These are phyloP conservation scores for Aspergillus tanneri DNA, from an alignment of 2,329 filamentous ascomycete genomes.

Conservation along the genomic window DNA sequence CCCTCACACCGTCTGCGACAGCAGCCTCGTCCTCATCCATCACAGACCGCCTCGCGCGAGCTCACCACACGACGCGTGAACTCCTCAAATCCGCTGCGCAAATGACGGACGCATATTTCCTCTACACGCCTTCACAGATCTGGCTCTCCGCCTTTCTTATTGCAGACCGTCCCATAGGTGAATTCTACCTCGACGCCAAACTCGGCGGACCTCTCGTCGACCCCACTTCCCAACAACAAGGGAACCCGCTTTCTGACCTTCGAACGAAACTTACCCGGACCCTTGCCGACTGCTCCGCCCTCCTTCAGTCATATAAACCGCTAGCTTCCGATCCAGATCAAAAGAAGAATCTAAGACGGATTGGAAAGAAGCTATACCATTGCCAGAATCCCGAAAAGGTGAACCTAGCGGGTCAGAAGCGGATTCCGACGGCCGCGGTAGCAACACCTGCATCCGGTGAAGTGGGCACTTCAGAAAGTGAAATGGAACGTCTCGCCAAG, in stretches of 20 bases:
- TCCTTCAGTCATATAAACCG: conserved; percentile 42
- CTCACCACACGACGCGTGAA: conserved; percentile 70
- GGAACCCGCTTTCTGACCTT: conserved; percentile 31
- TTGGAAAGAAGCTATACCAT: conserved; percentile 51
- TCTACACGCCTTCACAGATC: conserved; percentile 92
- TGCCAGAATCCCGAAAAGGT: conserved; percentile 52
- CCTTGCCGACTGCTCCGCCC: conserved; percentile 38
- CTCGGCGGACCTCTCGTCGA: conserved; percentile 28
- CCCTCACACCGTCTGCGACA: conserved; percentile 31
- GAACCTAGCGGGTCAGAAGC: conserved; percentile 45
- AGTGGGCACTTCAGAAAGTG: conserved; percentile 35
- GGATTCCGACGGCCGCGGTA: conserved; percentile 34
- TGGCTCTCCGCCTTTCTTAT: conserved; percentile 79
- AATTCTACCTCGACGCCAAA: conserved; percentile 48
- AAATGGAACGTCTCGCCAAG: conserved; percentile 40
- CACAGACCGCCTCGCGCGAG: conserved; percentile 54
- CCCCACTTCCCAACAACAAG: conserved; percentile 1
- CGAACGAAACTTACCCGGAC: conserved; percentile 40
- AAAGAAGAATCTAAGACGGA: conserved; percentile 45
- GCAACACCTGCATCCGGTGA: conserved; percentile 16
- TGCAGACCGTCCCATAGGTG: conserved; percentile 59
- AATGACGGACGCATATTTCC: conserved; percentile 93
- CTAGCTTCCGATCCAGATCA: conserved; percentile 40
- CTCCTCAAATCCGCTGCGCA: conserved; percentile 76
- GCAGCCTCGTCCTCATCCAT: conserved; percentile 28